phyloP scores from a whole-genome alignment of 2,329 filamentous ascomycete species.

The Phyllosticta paracitricarpa region DNA sequence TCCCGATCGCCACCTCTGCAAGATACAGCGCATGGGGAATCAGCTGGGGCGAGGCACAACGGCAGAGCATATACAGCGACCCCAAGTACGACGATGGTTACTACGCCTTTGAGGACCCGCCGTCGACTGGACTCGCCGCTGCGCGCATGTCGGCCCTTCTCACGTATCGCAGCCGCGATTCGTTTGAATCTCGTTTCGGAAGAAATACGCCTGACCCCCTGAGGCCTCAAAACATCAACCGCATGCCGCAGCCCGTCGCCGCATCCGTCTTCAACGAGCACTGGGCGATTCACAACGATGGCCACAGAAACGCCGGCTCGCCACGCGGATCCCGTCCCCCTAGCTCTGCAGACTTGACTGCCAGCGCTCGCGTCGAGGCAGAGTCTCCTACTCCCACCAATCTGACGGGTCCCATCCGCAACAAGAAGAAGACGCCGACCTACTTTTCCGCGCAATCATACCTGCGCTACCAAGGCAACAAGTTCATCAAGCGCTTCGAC shows the following conservation, averaged over 20 bases:
- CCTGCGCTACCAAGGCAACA: slow-evolving; percentile 87
- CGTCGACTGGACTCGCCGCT: slow-evolving; percentile 75
- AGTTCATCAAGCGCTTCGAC: slow-evolving; percentile 95
- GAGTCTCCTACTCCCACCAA: slow-evolving; percentile 27
- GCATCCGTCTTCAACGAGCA: slow-evolving; percentile 33
- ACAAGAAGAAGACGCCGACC: slow-evolving; percentile 42
- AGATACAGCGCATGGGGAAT: slow-evolving; percentile 84
- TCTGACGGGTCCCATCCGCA: slow-evolving; percentile 11
- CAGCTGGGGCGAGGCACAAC: slow-evolving; percentile 80
- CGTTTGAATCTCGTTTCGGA: slow-evolving; percentile 91
- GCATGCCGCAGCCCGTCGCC: slow-evolving; percentile 40
- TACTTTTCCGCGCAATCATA: slow-evolving; percentile 99
- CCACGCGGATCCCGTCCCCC: slow-evolving; percentile 31
- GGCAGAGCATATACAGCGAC: slow-evolving; percentile 93
- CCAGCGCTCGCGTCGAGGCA: slow-evolving; percentile 28
- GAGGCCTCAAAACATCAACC: slow-evolving; percentile 73
- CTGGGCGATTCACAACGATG: slow-evolving; percentile 44
- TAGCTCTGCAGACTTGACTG: slow-evolving; percentile 19
- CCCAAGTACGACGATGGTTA: slow-evolving; percentile 98
- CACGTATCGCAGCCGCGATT: slow-evolving; percentile 93
- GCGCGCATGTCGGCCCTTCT: slow-evolving; percentile 94
- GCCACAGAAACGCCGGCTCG: slow-evolving; percentile 38
- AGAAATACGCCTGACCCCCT: slow-evolving; percentile 83
- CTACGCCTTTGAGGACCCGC: slow-evolving; percentile 79
- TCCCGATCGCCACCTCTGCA: slow-evolving; percentile 77